These are phyloP conservation scores for Sedum album DNA, from an alignment of 164 flowering plant genomes.

Conservation along the genomic window DNA sequence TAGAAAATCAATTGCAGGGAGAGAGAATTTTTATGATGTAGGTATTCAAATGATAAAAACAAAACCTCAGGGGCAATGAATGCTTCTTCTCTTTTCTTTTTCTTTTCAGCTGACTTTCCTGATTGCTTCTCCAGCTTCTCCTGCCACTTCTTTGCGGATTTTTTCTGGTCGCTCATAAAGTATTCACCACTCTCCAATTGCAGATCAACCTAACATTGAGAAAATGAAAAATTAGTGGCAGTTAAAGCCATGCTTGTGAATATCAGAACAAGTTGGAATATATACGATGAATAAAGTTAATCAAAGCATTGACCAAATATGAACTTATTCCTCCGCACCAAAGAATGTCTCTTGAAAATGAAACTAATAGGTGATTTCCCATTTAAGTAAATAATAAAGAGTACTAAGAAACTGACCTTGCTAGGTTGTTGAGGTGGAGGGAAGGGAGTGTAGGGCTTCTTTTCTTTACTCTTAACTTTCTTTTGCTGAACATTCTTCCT, in stretches of 20 bases:
- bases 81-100: conserved; percentile 68
- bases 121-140: conserved; percentile 86
- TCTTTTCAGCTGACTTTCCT: conserved; percentile 73
- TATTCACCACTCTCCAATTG: conserved; percentile 87
- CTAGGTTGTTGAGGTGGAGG: conserved; percentile 96
- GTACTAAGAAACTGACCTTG: conserved; percentile 41
- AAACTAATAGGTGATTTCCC: background rate
- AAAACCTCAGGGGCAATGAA: conserved; percentile 79
- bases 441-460: conserved; percentile 90
- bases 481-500: conserved; percentile 88
- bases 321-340: no score
- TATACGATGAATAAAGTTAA: no score
- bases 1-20: background rate
- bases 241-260: background rate
- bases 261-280: background rate
- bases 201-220: conserved; percentile 28
- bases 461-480: conserved; percentile 77
- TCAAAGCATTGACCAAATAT: no score
- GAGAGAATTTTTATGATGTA: background rate
- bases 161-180: conserved; percentile 66
- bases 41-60: background rate
- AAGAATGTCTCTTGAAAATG: background rate
- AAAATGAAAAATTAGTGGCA: background rate
- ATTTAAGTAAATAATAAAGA: background rate
- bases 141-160: conserved; percentile 71